These are phyloP conservation scores for Ilyonectria destructans DNA, from an alignment of 2,329 filamentous ascomycete species.

Conservation along the genomic window DNA sequence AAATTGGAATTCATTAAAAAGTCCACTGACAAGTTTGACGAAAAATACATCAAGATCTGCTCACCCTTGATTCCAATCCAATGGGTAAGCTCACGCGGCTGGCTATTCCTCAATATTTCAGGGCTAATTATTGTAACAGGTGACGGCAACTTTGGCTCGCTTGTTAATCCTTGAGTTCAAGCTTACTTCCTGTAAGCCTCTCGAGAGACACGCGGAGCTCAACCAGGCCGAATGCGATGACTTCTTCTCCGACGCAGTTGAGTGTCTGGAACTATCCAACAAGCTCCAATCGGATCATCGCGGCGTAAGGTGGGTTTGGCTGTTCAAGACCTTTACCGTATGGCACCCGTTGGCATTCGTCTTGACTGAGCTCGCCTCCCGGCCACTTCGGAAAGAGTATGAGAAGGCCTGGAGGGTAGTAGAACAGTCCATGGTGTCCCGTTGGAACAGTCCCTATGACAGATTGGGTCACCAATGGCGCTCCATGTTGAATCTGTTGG, in stretches of 20 bases:
- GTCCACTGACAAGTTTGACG: too few relatives aligned
- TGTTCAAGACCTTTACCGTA: conserved; percentile 7
- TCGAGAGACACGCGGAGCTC: not conserved
- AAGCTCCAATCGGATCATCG: not conserved
- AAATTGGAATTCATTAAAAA: not conserved
- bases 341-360: conserved; percentile 6
- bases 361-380: not conserved
- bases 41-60: too few relatives aligned
- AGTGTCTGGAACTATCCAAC: not conserved
- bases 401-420: conserved; percentile 6
- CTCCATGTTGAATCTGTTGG: not conserved
- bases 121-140: too few relatives aligned
- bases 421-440: conserved; percentile 6
- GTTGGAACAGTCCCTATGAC: conserved; percentile 3
- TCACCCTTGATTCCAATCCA: too few relatives aligned
- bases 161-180: not conserved
- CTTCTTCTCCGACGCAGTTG: not conserved
- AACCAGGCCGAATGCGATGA: not conserved
- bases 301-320: conserved; percentile 5
- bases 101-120: too few relatives aligned
- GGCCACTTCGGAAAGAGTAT: not conserved
- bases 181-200: not conserved
- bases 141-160: too few relatives aligned
- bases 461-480: conserved; percentile 7
- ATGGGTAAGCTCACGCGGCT: too few relatives aligned